These are phyloP conservation scores for Coemansia sp. DNA, from an alignment of 192 early-diverging fungal species.

Conservation along the genomic window DNA sequence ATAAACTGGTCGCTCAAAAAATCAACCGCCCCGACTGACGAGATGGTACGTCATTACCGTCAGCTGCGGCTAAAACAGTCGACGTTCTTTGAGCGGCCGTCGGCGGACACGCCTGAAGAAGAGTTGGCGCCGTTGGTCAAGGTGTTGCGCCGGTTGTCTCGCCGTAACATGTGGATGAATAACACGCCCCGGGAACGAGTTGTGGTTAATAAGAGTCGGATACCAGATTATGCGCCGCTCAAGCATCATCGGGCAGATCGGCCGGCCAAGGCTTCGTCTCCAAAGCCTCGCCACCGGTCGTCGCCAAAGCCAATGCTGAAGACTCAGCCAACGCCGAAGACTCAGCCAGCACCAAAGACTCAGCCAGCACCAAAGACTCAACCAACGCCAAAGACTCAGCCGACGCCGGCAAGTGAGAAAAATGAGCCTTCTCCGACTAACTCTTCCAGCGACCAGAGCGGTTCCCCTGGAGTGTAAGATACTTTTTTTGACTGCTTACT, in stretches of 20 bases:
- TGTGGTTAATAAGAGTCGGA: constrained; percentile 31
- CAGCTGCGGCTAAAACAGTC: constrained; percentile 33
- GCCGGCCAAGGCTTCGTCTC: not conserved
- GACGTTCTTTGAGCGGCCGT: constrained; percentile 47
- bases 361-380: not conserved
- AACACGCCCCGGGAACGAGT: constrained; percentile 24
- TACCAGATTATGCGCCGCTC: constrained; percentile 7
- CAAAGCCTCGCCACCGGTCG: not conserved
- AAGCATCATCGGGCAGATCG: not conserved
- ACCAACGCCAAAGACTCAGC: too few species aligned
- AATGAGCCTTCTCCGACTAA: too few species aligned
- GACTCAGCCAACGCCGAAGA: not conserved
- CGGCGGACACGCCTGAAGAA: constrained; percentile 43
- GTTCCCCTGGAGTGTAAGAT: too few species aligned
- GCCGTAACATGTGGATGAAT: constrained; percentile 40
- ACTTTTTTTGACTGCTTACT: too few species aligned
- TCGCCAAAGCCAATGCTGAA: not conserved
- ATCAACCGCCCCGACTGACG: constrained; percentile 10
- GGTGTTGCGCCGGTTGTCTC: constrained; percentile 42
- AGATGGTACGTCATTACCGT: constrained; percentile 11
- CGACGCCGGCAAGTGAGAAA: too few species aligned
- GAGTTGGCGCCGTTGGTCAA: constrained; percentile 38
- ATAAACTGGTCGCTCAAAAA: constrained; percentile 42
- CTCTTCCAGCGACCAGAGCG: too few species aligned
- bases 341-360: not conserved